Evolutionary conservation across 306 rosid species (phyloP).

Genomic region (Adenanthera pavonina): DNA sequence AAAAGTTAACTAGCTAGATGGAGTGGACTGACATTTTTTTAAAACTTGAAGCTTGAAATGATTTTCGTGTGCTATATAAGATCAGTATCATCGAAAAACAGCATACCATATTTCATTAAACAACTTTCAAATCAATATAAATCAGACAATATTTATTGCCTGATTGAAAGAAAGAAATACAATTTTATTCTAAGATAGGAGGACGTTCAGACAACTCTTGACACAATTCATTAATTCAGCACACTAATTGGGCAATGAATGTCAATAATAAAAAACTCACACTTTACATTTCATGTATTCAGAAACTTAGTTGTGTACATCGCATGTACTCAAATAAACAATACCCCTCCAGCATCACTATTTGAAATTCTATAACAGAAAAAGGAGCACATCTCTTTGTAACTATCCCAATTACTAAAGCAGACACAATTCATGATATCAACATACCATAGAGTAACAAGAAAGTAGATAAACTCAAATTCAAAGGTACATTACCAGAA

Average conservation of each 20-base stretch:
- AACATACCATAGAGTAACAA: not conserved
- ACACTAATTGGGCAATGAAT: not conserved
- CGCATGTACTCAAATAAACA: not conserved
- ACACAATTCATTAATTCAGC: slow-evolving; percentile 1
- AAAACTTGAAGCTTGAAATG: not conserved
- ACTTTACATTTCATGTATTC: slow-evolving; percentile 7
- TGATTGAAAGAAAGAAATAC: not conserved
- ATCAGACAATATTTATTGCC: not conserved
- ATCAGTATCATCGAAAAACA: not conserved
- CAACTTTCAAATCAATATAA: not conserved
- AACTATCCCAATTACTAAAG: not conserved
- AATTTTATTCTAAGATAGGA: not conserved
- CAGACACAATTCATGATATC: slow-evolving; percentile 14
- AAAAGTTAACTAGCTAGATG: too few relatives aligned
- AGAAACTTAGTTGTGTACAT: not conserved
- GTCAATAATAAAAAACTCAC: not conserved
- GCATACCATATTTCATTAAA: not conserved
- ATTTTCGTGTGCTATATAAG: not conserved
- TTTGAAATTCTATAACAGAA: not conserved
- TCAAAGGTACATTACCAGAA: slow-evolving; percentile 36
- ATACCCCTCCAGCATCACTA: not conserved
- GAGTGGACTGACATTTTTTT: not conserved
- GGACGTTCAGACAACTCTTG: not conserved
- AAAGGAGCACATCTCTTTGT: not conserved
- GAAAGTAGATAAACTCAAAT: not conserved